phyloP scores from a whole-genome alignment of 371 early-diverging fungal species.

The Mucor racemosus region DNA sequence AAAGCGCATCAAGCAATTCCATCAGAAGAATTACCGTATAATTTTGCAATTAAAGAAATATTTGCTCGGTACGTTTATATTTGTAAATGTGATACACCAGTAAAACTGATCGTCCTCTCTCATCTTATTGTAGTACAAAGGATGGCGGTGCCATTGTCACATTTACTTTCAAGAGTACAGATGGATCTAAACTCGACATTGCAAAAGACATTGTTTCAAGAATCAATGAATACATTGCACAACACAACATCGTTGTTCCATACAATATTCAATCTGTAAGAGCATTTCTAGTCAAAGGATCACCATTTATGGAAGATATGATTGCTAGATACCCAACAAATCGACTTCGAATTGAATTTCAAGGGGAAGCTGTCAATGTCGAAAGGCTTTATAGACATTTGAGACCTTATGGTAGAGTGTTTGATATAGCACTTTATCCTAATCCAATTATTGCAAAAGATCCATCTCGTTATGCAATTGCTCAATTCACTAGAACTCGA shows the following conservation, averaged over 20 bases:
- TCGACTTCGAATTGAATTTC: constrained; percentile 74
- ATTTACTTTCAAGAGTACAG: constrained; percentile 41
- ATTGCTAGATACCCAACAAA: constrained; percentile 73
- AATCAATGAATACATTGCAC: constrained; percentile 41
- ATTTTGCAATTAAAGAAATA: constrained; percentile 40
- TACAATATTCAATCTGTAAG: constrained; percentile 67
- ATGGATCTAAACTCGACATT: constrained; percentile 24
- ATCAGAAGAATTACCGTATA: constrained; percentile 31
- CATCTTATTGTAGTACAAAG: constrained; percentile 38
- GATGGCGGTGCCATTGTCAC: constrained; percentile 56
- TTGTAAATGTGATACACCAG: background rate
- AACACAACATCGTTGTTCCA: constrained; percentile 55
- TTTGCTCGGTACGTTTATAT: constrained; percentile 37
- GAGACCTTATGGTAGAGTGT: constrained; percentile 82
- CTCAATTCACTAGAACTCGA: constrained; percentile 76
- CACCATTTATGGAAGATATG: constrained; percentile 91
- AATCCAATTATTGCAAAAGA: constrained; percentile 67
- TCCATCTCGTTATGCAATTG: constrained; percentile 75
- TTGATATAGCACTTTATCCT: constrained; percentile 71
- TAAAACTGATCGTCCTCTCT: constrained; percentile 5
- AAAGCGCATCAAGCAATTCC: constrained; percentile 38
- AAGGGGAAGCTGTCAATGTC: constrained; percentile 58
- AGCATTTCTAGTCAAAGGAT: constrained; percentile 73
- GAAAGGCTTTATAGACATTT: constrained; percentile 79
- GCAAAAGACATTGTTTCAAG: constrained; percentile 41